These are phyloP conservation scores for Fusarium tuaranense DNA, from an alignment of 2,329 filamentous ascomycete species.

Conservation along the genomic window DNA sequence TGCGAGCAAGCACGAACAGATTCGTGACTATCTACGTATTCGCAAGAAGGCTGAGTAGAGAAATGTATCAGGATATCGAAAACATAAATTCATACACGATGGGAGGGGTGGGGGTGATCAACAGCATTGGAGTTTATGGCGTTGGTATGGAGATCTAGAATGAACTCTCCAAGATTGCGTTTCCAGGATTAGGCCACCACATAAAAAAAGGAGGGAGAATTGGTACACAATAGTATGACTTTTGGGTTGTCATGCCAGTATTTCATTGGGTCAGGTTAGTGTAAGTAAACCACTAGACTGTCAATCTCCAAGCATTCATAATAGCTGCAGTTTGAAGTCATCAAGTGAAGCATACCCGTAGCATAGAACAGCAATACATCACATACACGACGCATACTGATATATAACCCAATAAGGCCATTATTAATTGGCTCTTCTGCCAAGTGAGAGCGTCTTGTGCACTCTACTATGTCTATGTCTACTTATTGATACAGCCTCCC, in stretches of 20 bases:
- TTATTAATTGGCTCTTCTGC: not conserved
- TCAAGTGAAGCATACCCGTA: not conserved
- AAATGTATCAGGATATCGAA: not conserved
- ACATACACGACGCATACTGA: not conserved
- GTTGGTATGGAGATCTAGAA: slow-evolving; percentile 18
- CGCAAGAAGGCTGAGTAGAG: slow-evolving; percentile 63
- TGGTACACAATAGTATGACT: not conserved
- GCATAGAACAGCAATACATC: not conserved
- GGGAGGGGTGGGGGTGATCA: not conserved
- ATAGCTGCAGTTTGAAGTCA: not conserved
- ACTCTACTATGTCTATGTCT: not conserved
- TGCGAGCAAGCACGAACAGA: slow-evolving; percentile 89
- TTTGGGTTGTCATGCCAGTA: not conserved
- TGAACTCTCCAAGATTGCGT: slow-evolving; percentile 7
- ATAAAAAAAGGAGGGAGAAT: slow-evolving; percentile 1
- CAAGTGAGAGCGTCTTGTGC: not conserved
- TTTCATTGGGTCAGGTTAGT: not conserved
- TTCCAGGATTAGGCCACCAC: not conserved
- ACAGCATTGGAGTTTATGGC: slow-evolving; percentile 39
- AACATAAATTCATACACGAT: not conserved
- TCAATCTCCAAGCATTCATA: not conserved
- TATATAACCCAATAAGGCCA: not conserved
- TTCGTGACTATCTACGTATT: slow-evolving; percentile 81
- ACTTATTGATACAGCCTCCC: not conserved
- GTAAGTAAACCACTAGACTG: not conserved